These are phyloP conservation scores for Arthromyces matolae DNA, from an alignment of 768 basidiomycete species.

Conservation along the genomic window DNA sequence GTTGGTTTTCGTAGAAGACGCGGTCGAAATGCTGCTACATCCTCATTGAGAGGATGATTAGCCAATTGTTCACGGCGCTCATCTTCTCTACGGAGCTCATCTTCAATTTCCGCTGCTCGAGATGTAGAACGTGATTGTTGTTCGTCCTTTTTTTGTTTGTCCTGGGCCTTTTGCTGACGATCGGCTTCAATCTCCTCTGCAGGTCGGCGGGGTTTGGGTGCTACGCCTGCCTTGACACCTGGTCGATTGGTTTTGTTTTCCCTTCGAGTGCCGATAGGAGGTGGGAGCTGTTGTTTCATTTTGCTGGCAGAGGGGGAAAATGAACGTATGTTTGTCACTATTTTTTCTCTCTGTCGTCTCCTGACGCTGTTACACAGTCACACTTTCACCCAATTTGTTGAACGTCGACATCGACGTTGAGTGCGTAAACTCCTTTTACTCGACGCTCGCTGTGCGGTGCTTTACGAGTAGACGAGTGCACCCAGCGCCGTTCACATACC, in stretches of 20 bases:
- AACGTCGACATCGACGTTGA: no score
- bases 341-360: no score
- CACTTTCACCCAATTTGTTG: no score
- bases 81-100: neutral
- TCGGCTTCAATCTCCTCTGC: neutral
- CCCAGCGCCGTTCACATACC: no score
- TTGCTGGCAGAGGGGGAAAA: neutral
- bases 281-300: neutral
- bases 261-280: neutral
- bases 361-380: no score
- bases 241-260: neutral
- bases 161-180: neutral
- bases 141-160: neutral
- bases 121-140: neutral
- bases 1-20: neutral
- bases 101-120: neutral
- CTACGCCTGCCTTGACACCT: neutral
- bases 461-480: no score
- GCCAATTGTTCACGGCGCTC: neutral
- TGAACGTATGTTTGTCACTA: neutral
- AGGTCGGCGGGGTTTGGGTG: neutral
- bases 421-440: no score
- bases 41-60: neutral
- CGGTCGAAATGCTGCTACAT: neutral
- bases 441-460: no score